Evolutionary conservation across 1,139 yeast genomes (phyloP).

Genomic region (Geotrichum candidum): DNA sequence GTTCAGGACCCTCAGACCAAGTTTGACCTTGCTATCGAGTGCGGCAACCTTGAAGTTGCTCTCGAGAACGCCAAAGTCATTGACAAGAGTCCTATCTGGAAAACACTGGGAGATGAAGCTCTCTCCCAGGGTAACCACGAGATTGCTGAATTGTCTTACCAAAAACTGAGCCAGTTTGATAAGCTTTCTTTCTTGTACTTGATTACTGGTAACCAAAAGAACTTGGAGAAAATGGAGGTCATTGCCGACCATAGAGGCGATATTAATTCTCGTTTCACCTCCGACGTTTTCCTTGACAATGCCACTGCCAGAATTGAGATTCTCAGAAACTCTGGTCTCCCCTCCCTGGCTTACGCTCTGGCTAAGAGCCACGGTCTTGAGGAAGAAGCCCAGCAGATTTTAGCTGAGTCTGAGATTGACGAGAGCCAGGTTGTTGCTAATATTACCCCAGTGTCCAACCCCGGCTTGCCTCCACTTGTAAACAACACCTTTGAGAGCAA

Average conservation of each 20-base stretch:
- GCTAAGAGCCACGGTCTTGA: slow-evolving; percentile 83
- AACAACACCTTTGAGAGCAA: slow-evolving; percentile 45
- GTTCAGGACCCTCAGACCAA: slow-evolving; percentile 95
- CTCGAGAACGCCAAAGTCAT: slow-evolving; percentile 78
- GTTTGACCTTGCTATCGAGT: slow-evolving; percentile 90
- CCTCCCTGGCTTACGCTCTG: slow-evolving; percentile 86
- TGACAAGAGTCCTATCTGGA: slow-evolving; percentile 69
- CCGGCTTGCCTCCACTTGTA: slow-evolving; percentile 43
- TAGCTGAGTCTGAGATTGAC: slow-evolving; percentile 55
- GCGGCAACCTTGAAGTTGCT: slow-evolving; percentile 86
- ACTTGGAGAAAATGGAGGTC: slow-evolving; percentile 75
- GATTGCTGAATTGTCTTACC: slow-evolving; percentile 81
- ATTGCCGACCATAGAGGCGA: slow-evolving; percentile 91
- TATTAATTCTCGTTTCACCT: slow-evolving; percentile 71
- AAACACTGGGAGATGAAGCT: slow-evolving; percentile 78
- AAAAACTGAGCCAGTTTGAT: slow-evolving; percentile 80
- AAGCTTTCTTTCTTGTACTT: slow-evolving; percentile 84
- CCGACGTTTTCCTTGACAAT: slow-evolving; percentile 72
- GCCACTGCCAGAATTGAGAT: slow-evolving; percentile 69
- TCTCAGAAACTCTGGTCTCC: slow-evolving; percentile 70
- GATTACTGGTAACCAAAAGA: slow-evolving; percentile 69
- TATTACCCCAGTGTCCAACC: slow-evolving; percentile 38
- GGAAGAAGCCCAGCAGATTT: slow-evolving; percentile 64
- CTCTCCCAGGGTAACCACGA: slow-evolving; percentile 82
- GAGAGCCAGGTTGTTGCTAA: slow-evolving; percentile 57